Evolutionary conservation across 2,329 filamentous ascomycete species (phyloP).

Genomic region (Pseudogymnoascus sp.): DNA sequence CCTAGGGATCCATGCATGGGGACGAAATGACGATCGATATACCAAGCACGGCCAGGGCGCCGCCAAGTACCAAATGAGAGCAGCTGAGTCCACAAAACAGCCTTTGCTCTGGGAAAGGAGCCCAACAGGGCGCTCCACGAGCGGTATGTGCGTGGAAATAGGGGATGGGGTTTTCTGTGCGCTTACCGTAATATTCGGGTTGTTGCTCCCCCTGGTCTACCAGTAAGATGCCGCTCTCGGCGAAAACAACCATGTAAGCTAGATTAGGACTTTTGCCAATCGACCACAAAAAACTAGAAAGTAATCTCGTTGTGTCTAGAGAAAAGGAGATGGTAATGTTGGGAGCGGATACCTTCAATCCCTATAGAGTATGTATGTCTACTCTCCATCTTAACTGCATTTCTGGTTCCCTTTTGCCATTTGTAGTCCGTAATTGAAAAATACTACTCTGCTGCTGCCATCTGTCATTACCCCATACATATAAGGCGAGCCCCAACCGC

Average conservation of each 20-base stretch:
- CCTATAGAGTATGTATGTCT: background rate
- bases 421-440: background rate
- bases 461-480: background rate
- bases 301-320: background rate
- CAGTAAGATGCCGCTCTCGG: conserved; percentile 5
- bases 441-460: background rate
- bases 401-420: background rate
- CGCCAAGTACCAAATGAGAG: conserved; percentile 5
- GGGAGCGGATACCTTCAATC: background rate
- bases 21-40: conserved; percentile 6
- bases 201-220: background rate
- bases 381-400: background rate
- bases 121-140: background rate
- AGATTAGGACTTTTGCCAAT: background rate
- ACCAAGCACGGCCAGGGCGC: background rate
- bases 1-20: background rate
- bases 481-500: background rate
- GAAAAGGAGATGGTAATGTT: conserved; percentile 3
- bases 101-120: conserved; percentile 1
- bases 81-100: conserved; percentile 2
- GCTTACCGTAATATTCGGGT: background rate
- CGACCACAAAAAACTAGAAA: background rate
- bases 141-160: background rate
- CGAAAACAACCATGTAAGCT: conserved; percentile 7
- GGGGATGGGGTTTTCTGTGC: background rate